Base-by-base conservation (phyloP, 192 early-diverging fungal genomes). In the Kickxella alabastrina region DNA sequence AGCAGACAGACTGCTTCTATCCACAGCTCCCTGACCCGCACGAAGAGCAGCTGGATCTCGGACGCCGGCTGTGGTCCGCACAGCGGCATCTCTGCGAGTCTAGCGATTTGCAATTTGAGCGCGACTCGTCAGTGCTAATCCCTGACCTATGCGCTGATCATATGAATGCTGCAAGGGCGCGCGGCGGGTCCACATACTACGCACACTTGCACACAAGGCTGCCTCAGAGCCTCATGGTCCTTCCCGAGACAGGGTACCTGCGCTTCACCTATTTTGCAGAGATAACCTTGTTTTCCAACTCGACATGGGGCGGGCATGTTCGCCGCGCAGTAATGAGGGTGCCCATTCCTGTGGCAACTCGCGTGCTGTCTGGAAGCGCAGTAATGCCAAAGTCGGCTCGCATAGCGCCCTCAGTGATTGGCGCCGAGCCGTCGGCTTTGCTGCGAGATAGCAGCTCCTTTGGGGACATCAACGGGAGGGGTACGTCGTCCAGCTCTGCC, bases 1-100 rank as follows among this genome's bases (percentile, higher is more conserved):
- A 66, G 46, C 70, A 74, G 34, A 74, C 70, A 1, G 70, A 74
- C 42, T 74, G 70, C 59, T 74, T 74, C 43, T 74, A 74, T 15
- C 70, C 70, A 13, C 54, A 59, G 17, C 36, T 74, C 6, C 70
- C 70, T 4, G 55, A 50, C 3, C 70, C 70, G 10, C 58, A 51
- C 17, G 70, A 74, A 37, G 70, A 74, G 59, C 64, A 59, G 63
- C 41, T 74, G 27, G 70, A 74, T 31, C 52, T 74, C 7, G 70
- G 70, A 2, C 52, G 70, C 0, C 54, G 70, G 8, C 48, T 74
- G 15, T 74, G 70, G 70, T 62, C 70, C 6, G 32, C 59, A 0
- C 52, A 61, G 15, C 47, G 52, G 4, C 27, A 27, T 10, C 14
- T 74, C 2, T 39, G 43, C 34, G 46, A 31, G n/a, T 22, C 52